Evolutionary conservation across 2,329 filamentous ascomycete genomes (phyloP).

Genomic region (Amauroascus verrucosus): DNA sequence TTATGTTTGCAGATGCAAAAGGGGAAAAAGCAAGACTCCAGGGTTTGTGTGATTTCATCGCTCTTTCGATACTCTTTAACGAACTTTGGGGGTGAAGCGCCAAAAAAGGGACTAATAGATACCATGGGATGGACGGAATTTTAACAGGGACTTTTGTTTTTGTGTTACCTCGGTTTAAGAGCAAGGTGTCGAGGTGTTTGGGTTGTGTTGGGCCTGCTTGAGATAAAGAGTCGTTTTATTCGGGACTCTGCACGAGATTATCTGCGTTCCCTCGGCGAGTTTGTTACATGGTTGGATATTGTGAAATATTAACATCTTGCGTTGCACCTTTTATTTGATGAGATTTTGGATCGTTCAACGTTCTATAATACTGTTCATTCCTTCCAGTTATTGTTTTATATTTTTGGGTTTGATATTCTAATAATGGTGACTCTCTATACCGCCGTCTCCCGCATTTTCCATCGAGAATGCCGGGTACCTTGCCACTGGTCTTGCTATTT

Average conservation of each 20-base stretch:
- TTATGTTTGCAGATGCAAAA: neutral
- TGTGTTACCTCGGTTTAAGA: neutral
- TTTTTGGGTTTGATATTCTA: too few species aligned
- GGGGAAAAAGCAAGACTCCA: neutral
- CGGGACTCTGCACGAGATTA: too few species aligned
- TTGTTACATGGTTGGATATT: neutral
- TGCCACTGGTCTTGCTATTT: too few species aligned
- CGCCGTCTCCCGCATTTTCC: too few species aligned
- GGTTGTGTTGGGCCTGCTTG: neutral
- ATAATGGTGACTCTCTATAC: too few species aligned
- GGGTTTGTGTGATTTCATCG: neutral
- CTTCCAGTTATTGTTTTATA: too few species aligned
- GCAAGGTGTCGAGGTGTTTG: neutral
- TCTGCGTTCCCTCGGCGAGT: neutral
- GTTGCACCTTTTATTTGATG: too few species aligned
- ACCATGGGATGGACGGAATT: neutral
- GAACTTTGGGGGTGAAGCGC: neutral
- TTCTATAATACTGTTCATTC: too few species aligned
- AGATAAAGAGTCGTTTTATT: too few species aligned
- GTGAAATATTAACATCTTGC: too few species aligned
- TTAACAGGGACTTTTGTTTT: neutral
- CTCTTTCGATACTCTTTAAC: neutral
- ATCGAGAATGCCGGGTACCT: too few species aligned
- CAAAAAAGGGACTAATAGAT: neutral
- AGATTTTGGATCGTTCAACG: too few species aligned